Evolutionary conservation across 768 basidiomycete genomes (phyloP).

Genomic region (Guyanaporus albipodus): DNA sequence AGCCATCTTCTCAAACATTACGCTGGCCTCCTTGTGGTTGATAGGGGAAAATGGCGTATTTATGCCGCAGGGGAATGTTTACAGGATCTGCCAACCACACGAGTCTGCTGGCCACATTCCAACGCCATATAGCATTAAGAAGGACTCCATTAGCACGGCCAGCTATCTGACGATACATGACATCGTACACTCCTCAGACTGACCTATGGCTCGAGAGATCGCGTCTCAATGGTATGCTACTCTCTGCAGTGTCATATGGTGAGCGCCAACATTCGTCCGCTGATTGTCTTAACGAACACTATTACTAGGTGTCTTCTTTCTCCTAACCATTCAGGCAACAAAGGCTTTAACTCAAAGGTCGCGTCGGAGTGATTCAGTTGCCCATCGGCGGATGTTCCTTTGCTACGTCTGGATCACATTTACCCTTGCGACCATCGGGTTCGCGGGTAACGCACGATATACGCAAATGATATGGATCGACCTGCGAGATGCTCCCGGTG

Average conservation of each 20-base stretch:
- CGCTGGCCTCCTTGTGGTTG: too few species aligned
- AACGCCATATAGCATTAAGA: too few species aligned
- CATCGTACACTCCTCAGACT: constrained; percentile 15
- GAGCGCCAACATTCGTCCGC: background rate
- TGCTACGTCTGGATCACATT: constrained; percentile 27
- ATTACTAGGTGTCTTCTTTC: constrained; percentile 19
- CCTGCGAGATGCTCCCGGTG: constrained; percentile 16
- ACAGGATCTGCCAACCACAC: too few species aligned
- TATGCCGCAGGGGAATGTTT: too few species aligned
- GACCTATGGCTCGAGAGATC: constrained; percentile 28
- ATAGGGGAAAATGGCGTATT: too few species aligned
- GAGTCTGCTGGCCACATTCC: too few species aligned
- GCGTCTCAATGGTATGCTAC: constrained; percentile 22
- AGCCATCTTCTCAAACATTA: too few species aligned
- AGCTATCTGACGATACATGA: constrained; percentile 6
- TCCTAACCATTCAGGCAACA: constrained; percentile 20
- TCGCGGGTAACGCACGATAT: constrained; percentile 24
- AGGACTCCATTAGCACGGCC: too few species aligned
- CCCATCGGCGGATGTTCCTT: constrained; percentile 9
- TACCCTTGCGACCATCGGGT: constrained; percentile 23
- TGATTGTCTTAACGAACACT: background rate
- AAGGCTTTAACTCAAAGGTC: constrained; percentile 4
- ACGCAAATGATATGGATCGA: constrained; percentile 34
- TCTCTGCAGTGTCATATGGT: constrained; percentile 23
- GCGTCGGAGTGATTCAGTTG: background rate